Conservation (phyloP, 768 basidiomycete genomes). For the Dacryopinax spathularia region DNA sequence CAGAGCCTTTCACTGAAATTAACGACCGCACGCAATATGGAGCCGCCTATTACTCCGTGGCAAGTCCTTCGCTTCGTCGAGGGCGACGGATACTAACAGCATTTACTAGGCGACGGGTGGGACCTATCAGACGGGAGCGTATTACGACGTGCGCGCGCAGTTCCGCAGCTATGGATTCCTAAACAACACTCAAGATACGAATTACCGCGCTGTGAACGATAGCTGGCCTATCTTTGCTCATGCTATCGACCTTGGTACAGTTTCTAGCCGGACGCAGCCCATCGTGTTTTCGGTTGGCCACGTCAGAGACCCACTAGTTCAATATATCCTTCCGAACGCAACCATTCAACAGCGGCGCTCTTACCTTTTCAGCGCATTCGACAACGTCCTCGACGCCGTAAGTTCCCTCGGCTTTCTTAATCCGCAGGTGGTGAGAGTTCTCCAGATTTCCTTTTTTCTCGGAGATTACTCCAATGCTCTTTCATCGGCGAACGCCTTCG, state of each 20-base stretch:
- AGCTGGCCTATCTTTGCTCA: constrained; percentile 14
- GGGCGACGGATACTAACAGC: too few relatives aligned
- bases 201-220: constrained; percentile 14
- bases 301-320: constrained; percentile 26
- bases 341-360: constrained; percentile 15
- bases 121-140: constrained; percentile 14
- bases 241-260: constrained; percentile 12
- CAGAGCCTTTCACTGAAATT: constrained; percentile 36
- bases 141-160: constrained; percentile 10
- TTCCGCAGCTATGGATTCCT: constrained; percentile 12
- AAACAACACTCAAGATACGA: constrained; percentile 13
- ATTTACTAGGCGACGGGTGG: background rate
- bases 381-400: background rate
- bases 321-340: constrained; percentile 25
- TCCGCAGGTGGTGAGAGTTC: background rate
- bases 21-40: constrained; percentile 48
- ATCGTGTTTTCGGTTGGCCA: constrained; percentile 26
- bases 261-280: constrained; percentile 13
- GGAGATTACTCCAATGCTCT: background rate
- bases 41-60: constrained; percentile 39
- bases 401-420: background rate
- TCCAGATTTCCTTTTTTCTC: constrained; percentile 22
- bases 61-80: constrained; percentile 20
- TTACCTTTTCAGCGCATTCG: background rate
- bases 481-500: background rate